Conservation (phyloP, 495 filamentous ascomycete species). For the Hypoxylon fragiforme region DNA sequence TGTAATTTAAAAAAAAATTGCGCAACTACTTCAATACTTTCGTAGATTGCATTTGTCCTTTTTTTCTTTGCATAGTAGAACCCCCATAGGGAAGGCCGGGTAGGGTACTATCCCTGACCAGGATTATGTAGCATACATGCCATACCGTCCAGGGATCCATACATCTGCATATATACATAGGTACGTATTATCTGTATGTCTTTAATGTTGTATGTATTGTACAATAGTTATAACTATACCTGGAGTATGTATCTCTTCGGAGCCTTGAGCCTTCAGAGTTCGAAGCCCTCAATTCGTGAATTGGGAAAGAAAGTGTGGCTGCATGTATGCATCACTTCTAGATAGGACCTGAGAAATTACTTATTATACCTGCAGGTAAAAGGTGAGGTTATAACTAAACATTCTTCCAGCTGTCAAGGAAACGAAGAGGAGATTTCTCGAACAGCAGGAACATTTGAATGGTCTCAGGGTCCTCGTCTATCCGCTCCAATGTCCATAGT, state of each 20-base stretch:
- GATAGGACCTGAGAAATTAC: not conserved
- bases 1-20: slow-evolving; percentile 20
- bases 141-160: too few relatives aligned
- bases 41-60: slow-evolving; percentile 3
- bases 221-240: too few relatives aligned
- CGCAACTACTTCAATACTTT: slow-evolving; percentile 11
- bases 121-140: not conserved
- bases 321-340: slow-evolving; percentile 10
- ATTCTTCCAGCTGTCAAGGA: slow-evolving; percentile 2
- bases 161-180: too few relatives aligned
- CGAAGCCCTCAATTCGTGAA: too few relatives aligned
- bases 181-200: too few relatives aligned
- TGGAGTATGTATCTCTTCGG: too few relatives aligned
- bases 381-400: too few relatives aligned
- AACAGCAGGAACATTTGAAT: too few relatives aligned
- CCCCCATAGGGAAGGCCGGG: not conserved
- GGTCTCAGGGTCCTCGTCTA: slow-evolving; percentile 15
- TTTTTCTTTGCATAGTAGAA: not conserved
- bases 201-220: too few relatives aligned
- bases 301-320: slow-evolving; percentile 26
- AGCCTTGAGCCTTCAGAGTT: too few relatives aligned
- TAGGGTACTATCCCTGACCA: slow-evolving; percentile 3
- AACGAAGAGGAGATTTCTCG: not conserved
- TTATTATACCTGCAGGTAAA: slow-evolving; percentile 7
- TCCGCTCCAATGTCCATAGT: not conserved